These are phyloP conservation scores for Cercospora sp. DNA, from an alignment of 2,329 filamentous ascomycete genomes.

Conservation along the genomic window DNA sequence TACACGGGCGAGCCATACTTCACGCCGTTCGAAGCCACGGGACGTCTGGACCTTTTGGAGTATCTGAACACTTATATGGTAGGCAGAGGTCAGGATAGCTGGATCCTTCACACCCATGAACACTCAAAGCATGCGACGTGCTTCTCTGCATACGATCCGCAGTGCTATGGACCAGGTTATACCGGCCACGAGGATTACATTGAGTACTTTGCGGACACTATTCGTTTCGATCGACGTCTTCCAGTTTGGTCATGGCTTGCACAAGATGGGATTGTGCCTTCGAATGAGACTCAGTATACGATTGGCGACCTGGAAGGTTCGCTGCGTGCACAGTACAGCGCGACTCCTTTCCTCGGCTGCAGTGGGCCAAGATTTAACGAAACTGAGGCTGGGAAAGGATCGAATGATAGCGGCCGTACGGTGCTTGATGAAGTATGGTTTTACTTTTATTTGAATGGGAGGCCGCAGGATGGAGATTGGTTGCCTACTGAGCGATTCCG, in stretches of 20 bases:
- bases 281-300: background rate
- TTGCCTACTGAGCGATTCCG: background rate
- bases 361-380: background rate
- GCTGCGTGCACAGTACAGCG: background rate
- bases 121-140: background rate
- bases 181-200: background rate
- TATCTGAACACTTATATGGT: background rate
- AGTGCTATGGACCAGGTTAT: background rate
- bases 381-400: background rate
- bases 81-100: background rate
- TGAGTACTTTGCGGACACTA: background rate
- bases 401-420: background rate
- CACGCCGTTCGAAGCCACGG: background rate
- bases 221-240: background rate
- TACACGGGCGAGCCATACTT: background rate
- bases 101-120: background rate
- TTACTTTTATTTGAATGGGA: background rate
- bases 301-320: background rate
- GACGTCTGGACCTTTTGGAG: background rate
- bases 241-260: background rate
- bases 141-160: background rate
- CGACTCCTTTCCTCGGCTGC: background rate
- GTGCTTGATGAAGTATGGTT: background rate
- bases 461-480: background rate
- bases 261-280: background rate